Evolutionary conservation across 2,329 filamentous ascomycete species (phyloP), one percentile per base, ranked within the genome.

Genomic region (Thyridium curvatum): DNA sequence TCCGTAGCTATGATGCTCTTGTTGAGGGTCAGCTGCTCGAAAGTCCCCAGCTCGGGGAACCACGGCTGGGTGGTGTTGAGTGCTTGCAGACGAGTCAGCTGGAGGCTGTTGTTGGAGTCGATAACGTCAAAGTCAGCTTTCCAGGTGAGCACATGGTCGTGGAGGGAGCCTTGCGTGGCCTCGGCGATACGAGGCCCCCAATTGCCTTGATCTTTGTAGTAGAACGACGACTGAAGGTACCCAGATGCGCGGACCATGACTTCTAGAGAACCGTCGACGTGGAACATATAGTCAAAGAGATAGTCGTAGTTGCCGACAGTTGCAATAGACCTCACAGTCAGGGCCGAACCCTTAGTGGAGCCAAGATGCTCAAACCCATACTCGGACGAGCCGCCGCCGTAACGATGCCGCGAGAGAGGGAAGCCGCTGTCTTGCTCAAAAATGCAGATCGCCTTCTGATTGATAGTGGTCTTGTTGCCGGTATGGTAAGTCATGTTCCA

Each of bases 261-360:
- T 39, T 64, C 59, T 5, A 68, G 41, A 4, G 60, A 59, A 0
- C 56, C 59, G 42, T 63, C 58, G 8, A 62, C 47, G 35, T 56
- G 50, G 44, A 60, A 61, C 28, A 43, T 46, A 38, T 62, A 61
- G 39, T 56, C 53, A 37, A 60, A 60, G 10, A 62, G 48, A 41
- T 62, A 61, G 39, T 68, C 65, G 40, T 68, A 67, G 43, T 68
- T 69, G 3, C 65, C 63, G 13, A 68, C 53, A 0, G 61, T 68
- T 1, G 62, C 58, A 6, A 68, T 60, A 1, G 54, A 53, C 8
- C 64, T 61, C 1, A 63, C 42, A 3, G 57, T 61, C 4, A 68
- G 45, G 6, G 51, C 49, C 0, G 60, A 56, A 15, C 51, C 53
- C 41, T 63, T 61, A 8, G 59, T 55, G 0, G 54, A 52, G 7